Percentiles rank a stretch among this genome's conserved stretches.
phyloP scores from a whole-genome alignment of 1,139 yeast genomes.

The Taiozyma sp. region DNA sequence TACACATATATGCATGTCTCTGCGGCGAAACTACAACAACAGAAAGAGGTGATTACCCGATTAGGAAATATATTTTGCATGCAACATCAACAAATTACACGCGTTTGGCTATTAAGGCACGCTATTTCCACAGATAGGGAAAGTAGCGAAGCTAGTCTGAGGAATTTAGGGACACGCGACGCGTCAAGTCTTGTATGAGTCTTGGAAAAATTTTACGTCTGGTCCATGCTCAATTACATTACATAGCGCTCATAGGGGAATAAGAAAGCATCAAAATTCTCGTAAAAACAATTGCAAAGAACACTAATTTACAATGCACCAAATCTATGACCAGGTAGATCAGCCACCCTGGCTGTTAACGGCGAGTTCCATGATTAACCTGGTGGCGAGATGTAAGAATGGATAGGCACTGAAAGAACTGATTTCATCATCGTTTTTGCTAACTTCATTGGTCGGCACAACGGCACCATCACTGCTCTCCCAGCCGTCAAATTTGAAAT shows the following conservation, averaged over 20 bases:
- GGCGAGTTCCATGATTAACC: conserved; percentile 93
- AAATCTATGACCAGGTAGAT: not conserved
- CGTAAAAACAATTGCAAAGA: not conserved
- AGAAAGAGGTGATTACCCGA: not conserved
- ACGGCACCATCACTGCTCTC: conserved; percentile 40
- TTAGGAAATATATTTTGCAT: not conserved
- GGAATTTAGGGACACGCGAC: not conserved
- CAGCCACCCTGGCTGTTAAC: conserved; percentile 62
- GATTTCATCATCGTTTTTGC: conserved; percentile 56
- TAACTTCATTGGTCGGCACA: conserved; percentile 14
- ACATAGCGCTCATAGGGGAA: not conserved
- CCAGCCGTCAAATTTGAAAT: conserved; percentile 98
- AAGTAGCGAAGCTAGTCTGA: not conserved
- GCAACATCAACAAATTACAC: not conserved
- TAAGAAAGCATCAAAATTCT: not conserved
- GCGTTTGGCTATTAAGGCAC: not conserved
- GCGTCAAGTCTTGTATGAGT: not conserved
- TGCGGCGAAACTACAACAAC: not conserved
- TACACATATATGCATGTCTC: not conserved
- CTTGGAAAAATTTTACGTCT: not conserved
- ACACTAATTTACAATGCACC: not conserved
- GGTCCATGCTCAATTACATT: not conserved
- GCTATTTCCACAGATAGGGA: not conserved
- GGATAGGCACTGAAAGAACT: conserved; percentile 92
- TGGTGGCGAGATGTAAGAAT: conserved; percentile 85